Conservation (phyloP, 768 basidiomycete species). For the Dentipellis fragilis region DNA sequence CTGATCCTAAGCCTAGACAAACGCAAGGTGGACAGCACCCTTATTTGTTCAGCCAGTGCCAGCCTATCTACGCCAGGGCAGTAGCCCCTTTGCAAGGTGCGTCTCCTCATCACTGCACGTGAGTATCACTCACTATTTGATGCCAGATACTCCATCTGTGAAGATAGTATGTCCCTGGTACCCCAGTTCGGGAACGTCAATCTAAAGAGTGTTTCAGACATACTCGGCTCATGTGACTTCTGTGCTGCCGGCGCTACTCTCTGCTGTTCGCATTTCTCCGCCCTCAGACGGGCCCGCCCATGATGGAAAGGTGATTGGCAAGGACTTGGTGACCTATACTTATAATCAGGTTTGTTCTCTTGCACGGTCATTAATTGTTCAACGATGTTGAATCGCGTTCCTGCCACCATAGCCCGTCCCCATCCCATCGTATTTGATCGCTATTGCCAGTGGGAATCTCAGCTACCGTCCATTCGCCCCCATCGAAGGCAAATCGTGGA, state of each 20-base stretch:
- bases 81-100: slow-evolving; percentile 72
- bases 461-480: slow-evolving; percentile 57
- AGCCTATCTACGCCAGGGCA: slow-evolving; percentile 82
- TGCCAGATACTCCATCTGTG: slow-evolving; percentile 74
- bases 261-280: slow-evolving; percentile 73
- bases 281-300: slow-evolving; percentile 60
- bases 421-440: slow-evolving; percentile 88
- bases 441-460: slow-evolving; percentile 81
- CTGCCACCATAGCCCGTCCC: slow-evolving; percentile 50
- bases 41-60: slow-evolving; percentile 88
- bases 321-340: slow-evolving; percentile 61
- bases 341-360: slow-evolving; percentile 58
- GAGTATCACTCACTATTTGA: not conserved
- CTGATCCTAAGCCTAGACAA: slow-evolving; percentile 36
- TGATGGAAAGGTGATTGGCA: slow-evolving; percentile 63
- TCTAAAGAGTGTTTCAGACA: slow-evolving; percentile 33
- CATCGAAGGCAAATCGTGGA: slow-evolving; percentile 62
- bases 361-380: not conserved
- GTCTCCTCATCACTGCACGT: not conserved
- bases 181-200: not conserved
- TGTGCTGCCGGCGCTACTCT: slow-evolving; percentile 78
- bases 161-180: slow-evolving; percentile 49
- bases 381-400: not conserved
- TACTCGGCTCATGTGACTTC: slow-evolving; percentile 75
- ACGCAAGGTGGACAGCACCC: slow-evolving; percentile 81